Base-by-base conservation (phyloP, 2,329 filamentous ascomycete species). In the Botrytis squamosa region DNA sequence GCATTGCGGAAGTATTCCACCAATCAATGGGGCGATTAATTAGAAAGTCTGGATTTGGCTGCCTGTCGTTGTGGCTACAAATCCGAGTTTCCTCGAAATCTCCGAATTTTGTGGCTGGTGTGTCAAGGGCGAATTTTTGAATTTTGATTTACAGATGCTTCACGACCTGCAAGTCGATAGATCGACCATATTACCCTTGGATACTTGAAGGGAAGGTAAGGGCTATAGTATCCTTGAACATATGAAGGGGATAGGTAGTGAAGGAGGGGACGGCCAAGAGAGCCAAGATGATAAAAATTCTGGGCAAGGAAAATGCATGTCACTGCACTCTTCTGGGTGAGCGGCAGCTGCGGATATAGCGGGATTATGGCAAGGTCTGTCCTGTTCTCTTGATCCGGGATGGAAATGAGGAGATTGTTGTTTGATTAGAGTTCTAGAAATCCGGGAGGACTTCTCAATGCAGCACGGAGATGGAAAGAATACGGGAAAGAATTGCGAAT, bases 51-150 rank as follows among this genome's bases (percentile, higher is more conserved):
- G 65, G 46, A 33, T 25, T 36, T 46, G 29, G 29, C 42, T 36
- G 20, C 6, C 52, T 36, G 29, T 22, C 25, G 16, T 29, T 68
- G 66, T 68, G 66, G 66, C 66, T 57, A 42, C 36, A 25, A 68
- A 40, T 20, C 65, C 65, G 46, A 52, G 33, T 52, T 67, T 38
- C 33, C 64, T 38, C 25, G 10, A 46, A 42, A 57, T 42, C 66
- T 68, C 66, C 66, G 49, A 69, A n/a, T 16, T 7, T 9, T 69
- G 66, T 69, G 66, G 66, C 66, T 69, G 22, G 49, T 69, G n/a
- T 69, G 66, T 52, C 49, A 14, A 57, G 16, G n/a, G n/a, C n/a
- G n/a, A n/a, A n/a, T n/a, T n/a, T n/a, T n/a, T n/a, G n/a, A n/a
- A n/a, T n/a, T n/a, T n/a, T n/a, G n/a, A n/a, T n/a, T n/a, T n/a